Evolutionary conservation across 78 protist species (phyloP).

Genomic region (Dictyostelium purpureum): DNA sequence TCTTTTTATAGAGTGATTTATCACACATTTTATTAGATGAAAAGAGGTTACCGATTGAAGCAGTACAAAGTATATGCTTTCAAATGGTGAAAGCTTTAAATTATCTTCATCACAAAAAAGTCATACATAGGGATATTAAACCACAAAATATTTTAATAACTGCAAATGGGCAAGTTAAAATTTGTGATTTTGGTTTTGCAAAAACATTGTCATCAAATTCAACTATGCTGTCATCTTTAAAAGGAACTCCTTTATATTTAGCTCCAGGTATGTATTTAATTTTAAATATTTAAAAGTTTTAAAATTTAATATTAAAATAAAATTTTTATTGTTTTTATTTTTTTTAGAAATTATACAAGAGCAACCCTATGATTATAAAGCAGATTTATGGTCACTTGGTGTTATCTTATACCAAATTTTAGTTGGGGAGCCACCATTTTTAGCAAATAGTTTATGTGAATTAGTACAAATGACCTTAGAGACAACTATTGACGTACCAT

Average conservation of each 20-base stretch:
- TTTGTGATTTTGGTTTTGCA: constrained; percentile 95
- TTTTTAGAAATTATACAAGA: constrained; percentile 90
- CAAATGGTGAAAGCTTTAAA: constrained; percentile 90
- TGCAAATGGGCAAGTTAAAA: constrained; percentile 79
- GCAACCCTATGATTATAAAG: constrained; percentile 93
- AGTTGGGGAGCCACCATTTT: constrained; percentile 94
- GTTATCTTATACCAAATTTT: constrained; percentile 92
- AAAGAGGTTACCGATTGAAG: constrained; percentile 5
- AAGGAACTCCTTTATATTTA: constrained; percentile 97
- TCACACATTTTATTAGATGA: constrained; percentile 3
- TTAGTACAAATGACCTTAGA: constrained; percentile 19
- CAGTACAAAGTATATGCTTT: constrained; percentile 80
- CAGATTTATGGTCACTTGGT: constrained; percentile 95
- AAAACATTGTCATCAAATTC: constrained; percentile 80
- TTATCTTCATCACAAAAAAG: constrained; percentile 89
- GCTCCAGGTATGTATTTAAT: constrained; percentile 81
- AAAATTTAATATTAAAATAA: not conserved
- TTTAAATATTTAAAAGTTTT: not conserved
- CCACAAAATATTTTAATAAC: constrained; percentile 94
- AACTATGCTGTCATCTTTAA: constrained; percentile 89
- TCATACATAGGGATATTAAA: constrained; percentile 96
- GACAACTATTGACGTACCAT: not conserved
- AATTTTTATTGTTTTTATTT: not conserved
- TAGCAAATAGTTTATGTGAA: constrained; percentile 69
- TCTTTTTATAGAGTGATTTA: not conserved